Conservation (phyloP, 2,329 filamentous ascomycete genomes). For the Colletotrichum sp. region DNA sequence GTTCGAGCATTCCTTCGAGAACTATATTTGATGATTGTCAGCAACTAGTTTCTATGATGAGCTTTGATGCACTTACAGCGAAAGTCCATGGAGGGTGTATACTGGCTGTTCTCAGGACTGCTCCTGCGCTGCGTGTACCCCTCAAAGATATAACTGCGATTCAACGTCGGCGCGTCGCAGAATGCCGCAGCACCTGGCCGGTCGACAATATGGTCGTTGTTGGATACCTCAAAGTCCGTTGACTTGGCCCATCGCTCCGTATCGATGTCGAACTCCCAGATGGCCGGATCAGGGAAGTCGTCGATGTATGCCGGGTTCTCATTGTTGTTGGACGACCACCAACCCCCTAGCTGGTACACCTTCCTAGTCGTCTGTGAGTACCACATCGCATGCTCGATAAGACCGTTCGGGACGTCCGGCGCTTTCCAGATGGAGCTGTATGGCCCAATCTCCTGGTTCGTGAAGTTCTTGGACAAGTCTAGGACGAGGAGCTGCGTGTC, state of each 20-base stretch:
- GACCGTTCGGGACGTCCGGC: constrained; percentile 20
- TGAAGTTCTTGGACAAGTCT: constrained; percentile 25
- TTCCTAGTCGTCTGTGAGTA: constrained; percentile 20
- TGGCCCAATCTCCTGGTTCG: constrained; percentile 16
- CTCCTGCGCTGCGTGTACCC: constrained; percentile 22
- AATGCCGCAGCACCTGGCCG: constrained; percentile 20
- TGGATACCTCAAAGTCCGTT: background rate
- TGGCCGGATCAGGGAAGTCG: constrained; percentile 10
- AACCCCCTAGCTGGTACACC: constrained; percentile 25
- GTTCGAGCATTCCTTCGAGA: constrained; percentile 23
- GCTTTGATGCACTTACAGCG: background rate
- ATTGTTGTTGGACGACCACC: constrained; percentile 23
- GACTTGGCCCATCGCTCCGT: constrained; percentile 1
- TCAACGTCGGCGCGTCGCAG: constrained; percentile 21
- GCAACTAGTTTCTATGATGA: background rate
- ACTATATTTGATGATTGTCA: background rate
- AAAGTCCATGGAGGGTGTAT: constrained; percentile 2
- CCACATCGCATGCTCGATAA: constrained; percentile 25
- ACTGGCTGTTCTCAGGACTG: constrained; percentile 16
- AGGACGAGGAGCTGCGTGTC: constrained; percentile 23
- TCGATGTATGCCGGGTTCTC: constrained; percentile 15
- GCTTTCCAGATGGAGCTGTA: constrained; percentile 21
- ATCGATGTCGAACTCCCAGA: constrained; percentile 10
- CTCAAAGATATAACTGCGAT: constrained; percentile 23
- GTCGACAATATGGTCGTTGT: constrained; percentile 16